Evolutionary conservation across 129 eudicot genomes (phyloP).

Genomic region (Arctium lappa): DNA sequence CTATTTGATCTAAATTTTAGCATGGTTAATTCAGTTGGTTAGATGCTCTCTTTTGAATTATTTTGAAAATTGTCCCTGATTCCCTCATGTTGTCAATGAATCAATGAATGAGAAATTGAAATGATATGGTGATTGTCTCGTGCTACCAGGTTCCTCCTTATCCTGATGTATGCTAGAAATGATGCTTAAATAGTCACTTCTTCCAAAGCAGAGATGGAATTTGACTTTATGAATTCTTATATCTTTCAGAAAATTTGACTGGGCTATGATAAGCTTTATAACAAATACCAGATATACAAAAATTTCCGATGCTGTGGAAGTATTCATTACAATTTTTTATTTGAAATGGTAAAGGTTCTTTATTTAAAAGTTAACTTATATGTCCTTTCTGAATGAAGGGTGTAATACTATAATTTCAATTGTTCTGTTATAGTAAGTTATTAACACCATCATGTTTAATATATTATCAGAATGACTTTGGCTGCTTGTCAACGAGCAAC

Average conservation of each 20-base stretch:
- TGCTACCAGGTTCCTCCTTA: too few species aligned
- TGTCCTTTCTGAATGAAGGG: not conserved
- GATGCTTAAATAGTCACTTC: not conserved
- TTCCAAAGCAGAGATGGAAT: not conserved
- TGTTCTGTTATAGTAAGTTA: not conserved
- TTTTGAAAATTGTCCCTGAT: not conserved
- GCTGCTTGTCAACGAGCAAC: conserved; percentile 24
- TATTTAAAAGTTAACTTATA: not conserved
- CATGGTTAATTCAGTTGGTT: not conserved
- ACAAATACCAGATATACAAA: not conserved
- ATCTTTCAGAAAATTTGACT: too few species aligned
- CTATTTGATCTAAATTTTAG: not conserved
- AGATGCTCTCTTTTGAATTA: not conserved
- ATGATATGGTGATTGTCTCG: not conserved
- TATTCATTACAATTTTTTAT: not conserved
- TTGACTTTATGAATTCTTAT: too few species aligned
- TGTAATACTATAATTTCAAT: not conserved
- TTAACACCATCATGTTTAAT: conserved; percentile 1
- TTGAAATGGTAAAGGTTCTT: not conserved
- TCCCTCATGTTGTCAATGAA: not conserved
- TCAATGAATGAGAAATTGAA: too few species aligned
- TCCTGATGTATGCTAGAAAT: too few species aligned
- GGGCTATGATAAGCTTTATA: not conserved
- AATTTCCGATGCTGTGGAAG: not conserved
- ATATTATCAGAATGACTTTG: conserved; percentile 38